phyloP scores from a whole-genome alignment of 2,329 filamentous ascomycete species.

The Xenoacremonium recifei region DNA sequence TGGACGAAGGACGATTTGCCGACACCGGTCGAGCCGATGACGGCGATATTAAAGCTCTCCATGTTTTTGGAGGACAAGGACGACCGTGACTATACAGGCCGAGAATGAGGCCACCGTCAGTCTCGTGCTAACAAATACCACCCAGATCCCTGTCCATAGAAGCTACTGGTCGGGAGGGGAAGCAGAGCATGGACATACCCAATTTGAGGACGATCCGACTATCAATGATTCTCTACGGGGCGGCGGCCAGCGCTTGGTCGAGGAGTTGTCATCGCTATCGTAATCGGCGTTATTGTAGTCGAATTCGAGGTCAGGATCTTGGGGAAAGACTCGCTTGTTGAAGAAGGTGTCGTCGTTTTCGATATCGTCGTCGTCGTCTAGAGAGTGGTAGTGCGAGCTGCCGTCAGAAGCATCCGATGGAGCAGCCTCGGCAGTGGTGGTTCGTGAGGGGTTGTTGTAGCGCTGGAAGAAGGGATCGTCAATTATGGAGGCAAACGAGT shows the following conservation, averaged over 20 bases:
- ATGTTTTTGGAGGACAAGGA: conserved; percentile 40
- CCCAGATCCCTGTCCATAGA: no score
- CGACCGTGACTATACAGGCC: conserved; percentile 29
- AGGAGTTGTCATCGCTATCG: conserved; percentile 26
- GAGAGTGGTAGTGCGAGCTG: conserved; percentile 26
- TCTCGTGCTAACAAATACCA: no score
- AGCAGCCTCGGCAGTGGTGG: conserved; percentile 22
- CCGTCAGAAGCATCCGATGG: conserved; percentile 24
- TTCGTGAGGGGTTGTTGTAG: conserved; percentile 33
- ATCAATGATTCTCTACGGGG: conserved; percentile 50
- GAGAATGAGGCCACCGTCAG: conserved; percentile 23
- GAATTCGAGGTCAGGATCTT: no score
- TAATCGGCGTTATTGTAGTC: conserved; percentile 11
- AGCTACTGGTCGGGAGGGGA: no score
- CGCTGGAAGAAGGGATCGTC: conserved; percentile 56
- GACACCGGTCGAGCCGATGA: conserved; percentile 64
- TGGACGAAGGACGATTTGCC: conserved; percentile 70
- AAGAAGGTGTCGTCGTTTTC: conserved; percentile 25
- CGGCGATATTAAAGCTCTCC: conserved; percentile 63
- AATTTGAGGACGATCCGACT: conserved; percentile 34
- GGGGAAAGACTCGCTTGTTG: no score
- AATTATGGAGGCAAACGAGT: conserved; percentile 52
- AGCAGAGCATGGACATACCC: conserved; percentile 41
- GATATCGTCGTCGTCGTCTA: conserved; percentile 30
- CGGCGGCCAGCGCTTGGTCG: conserved; percentile 40